Evolutionary conservation across 345 rosid genomes (phyloP).

Genomic region (Salix dunnii): DNA sequence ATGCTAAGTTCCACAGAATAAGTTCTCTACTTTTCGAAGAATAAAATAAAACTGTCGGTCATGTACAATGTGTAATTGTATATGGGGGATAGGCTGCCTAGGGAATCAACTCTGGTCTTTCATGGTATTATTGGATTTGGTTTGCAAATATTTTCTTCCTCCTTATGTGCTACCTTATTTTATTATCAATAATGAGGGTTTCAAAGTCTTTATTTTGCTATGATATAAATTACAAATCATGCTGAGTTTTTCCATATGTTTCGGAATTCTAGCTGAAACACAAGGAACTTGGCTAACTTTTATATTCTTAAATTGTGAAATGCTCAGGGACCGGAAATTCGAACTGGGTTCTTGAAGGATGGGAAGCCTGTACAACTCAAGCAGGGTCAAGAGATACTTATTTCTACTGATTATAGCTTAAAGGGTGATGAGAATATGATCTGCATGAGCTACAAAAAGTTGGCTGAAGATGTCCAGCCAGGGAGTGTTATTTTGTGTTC

Average conservation of each 20-base stretch:
- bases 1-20: neutral
- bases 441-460: slow-evolving; percentile 27
- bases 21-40: slow-evolving; percentile 6
- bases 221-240: neutral
- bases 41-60: slow-evolving; percentile 3
- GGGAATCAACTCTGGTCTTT: neutral
- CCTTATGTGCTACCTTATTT: neutral
- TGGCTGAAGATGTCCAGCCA: slow-evolving; percentile 31
- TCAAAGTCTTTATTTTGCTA: neutral
- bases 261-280: neutral
- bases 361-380: slow-evolving; percentile 23
- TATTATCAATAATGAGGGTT: neutral
- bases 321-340: slow-evolving; percentile 25
- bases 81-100: neutral
- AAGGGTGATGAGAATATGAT: slow-evolving; percentile 30
- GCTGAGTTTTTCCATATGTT: neutral
- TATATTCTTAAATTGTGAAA: neutral
- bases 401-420: slow-evolving; percentile 25
- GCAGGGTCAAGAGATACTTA: slow-evolving; percentile 24
- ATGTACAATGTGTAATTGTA: neutral
- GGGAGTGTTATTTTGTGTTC: slow-evolving; percentile 32
- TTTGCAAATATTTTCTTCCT: neutral
- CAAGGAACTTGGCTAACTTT: neutral
- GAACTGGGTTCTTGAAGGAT: slow-evolving; percentile 27
- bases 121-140: neutral